Conservation (phyloP, 164 flowering plant species). For the Magnolia officinalis region DNA sequence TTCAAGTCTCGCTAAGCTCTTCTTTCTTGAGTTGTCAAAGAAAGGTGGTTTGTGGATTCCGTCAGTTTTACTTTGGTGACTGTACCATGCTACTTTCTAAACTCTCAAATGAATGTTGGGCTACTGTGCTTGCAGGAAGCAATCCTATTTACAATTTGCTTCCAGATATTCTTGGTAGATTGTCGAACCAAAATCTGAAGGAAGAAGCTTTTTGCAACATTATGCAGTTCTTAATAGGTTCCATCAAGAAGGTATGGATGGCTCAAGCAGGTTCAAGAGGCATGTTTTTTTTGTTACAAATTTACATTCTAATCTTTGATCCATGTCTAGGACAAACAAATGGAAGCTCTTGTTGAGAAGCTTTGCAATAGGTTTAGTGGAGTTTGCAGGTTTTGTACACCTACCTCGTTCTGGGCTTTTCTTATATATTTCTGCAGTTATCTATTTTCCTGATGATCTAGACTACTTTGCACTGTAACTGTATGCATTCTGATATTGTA, state of each 20-base stretch:
- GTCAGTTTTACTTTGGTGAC: not conserved
- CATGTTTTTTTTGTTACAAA: not conserved
- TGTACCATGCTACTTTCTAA: not conserved
- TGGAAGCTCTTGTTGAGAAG: slow-evolving; percentile 97
- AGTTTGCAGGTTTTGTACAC: slow-evolving; percentile 50
- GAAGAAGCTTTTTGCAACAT: slow-evolving; percentile 81
- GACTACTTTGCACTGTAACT: not conserved
- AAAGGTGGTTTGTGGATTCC: slow-evolving; percentile 52
- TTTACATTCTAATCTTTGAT: slow-evolving; percentile 2
- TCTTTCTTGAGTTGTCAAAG: slow-evolving; percentile 90
- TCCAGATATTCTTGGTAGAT: slow-evolving; percentile 92
- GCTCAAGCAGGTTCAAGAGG: slow-evolving; percentile 3
- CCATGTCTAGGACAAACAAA: slow-evolving; percentile 82
- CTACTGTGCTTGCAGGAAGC: slow-evolving; percentile 54
- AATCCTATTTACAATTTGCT: slow-evolving; percentile 95
- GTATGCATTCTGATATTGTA: not conserved
- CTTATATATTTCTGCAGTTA: not conserved
- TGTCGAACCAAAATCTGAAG: slow-evolving; percentile 63
- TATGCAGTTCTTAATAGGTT: slow-evolving; percentile 92
- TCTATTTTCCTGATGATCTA: not conserved
- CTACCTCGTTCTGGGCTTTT: not conserved
- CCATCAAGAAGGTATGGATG: slow-evolving; percentile 78
- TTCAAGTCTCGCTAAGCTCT: slow-evolving; percentile 82
- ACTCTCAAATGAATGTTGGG: slow-evolving; percentile 1
- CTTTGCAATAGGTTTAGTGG: slow-evolving; percentile 90